Evolutionary conservation across 805 yeast species (phyloP).

Genomic region (Lachancea waltii): DNA sequence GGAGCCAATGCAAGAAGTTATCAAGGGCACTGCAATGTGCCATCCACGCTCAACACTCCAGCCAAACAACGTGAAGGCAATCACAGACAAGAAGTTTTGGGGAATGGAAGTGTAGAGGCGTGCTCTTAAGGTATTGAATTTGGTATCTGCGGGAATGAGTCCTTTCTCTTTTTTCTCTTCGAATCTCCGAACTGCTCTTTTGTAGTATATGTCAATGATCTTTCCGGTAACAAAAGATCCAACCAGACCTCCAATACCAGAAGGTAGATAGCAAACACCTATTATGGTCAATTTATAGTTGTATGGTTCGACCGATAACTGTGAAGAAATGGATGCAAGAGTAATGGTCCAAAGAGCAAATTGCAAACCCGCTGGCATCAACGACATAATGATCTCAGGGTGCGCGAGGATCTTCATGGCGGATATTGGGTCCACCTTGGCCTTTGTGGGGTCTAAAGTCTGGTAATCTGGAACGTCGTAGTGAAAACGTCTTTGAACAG

Average conservation of each 20-base stretch:
- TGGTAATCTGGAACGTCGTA: conserved; percentile 28
- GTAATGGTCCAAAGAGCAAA: conserved; percentile 67
- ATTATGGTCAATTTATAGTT: conserved; percentile 47
- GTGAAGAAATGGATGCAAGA: conserved; percentile 55
- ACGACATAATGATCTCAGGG: conserved; percentile 42
- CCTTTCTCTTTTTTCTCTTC: conserved; percentile 22
- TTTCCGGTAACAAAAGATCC: conserved; percentile 59
- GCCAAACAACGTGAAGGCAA: conserved; percentile 51
- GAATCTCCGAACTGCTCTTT: conserved; percentile 24
- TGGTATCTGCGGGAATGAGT: conserved; percentile 19
- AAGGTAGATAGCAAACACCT: conserved; percentile 68
- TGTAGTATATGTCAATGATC: conserved; percentile 47
- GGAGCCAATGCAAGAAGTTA: conserved; percentile 53
- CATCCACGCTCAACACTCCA: conserved; percentile 58
- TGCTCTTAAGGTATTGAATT: conserved; percentile 49
- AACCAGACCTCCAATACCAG: conserved; percentile 59
- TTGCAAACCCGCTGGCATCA: conserved; percentile 55
- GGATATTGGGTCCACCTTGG: conserved; percentile 29
- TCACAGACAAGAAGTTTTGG: conserved; percentile 36
- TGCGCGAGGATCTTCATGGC: conserved; percentile 40
- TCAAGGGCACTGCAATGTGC: conserved; percentile 47
- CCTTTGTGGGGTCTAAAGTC: conserved; percentile 22
- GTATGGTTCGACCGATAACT: conserved; percentile 42
- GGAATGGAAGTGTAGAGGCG: conserved; percentile 46
- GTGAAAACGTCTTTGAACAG: conserved; percentile 20